Conservation (phyloP, 176 grass and related monocot species). For the Panicum miliaceum region DNA sequence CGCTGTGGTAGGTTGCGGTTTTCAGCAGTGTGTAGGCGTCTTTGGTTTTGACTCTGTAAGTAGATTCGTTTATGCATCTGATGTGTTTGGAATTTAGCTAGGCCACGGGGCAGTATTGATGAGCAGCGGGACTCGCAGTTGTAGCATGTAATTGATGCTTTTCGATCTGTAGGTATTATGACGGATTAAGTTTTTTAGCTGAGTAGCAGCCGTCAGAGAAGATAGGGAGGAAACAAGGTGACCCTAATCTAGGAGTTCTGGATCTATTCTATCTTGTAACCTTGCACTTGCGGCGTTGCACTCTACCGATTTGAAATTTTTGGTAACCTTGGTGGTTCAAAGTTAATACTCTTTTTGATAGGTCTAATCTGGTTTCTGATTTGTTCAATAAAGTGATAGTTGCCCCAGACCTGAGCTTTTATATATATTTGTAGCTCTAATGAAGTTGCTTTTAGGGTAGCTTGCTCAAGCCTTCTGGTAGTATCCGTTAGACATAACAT, state of each 20-base stretch:
- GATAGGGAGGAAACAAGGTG: neutral
- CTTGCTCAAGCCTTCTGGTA: neutral
- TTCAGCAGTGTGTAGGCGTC: neutral
- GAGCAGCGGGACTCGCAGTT: neutral
- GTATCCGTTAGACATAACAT: no score
- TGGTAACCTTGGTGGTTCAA: neutral
- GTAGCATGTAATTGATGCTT: neutral
- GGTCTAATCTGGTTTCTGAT: neutral
- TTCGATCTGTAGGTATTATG: neutral
- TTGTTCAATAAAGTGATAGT: neutral
- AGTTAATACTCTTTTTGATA: neutral
- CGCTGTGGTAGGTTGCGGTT: neutral
- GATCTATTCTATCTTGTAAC: neutral
- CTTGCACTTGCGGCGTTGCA: neutral
- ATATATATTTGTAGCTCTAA: neutral
- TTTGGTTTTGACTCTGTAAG: neutral
- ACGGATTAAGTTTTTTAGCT: neutral
- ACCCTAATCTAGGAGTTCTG: neutral
- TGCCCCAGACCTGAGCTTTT: neutral
- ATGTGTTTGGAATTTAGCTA: neutral
- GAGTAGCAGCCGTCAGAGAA: neutral
- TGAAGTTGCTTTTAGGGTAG: neutral
- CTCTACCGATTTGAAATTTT: neutral
- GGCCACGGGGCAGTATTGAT: neutral
- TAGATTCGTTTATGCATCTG: neutral